phyloP scores from a whole-genome alignment of 2,329 filamentous ascomycete species.

The Cladosporium phlei region DNA sequence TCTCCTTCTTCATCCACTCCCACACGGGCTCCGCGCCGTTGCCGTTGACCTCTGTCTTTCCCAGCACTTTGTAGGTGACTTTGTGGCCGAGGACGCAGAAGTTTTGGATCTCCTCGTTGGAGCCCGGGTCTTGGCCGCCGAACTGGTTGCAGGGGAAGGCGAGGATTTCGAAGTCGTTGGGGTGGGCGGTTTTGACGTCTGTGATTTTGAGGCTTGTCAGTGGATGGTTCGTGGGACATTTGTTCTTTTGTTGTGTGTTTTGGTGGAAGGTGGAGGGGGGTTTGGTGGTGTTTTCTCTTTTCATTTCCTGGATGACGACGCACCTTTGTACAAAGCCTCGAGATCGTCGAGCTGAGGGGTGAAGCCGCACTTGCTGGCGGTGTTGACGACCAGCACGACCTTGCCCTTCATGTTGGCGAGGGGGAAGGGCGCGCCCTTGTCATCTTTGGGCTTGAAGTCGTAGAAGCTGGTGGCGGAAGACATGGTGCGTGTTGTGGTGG shows the following conservation, averaged over 20 bases:
- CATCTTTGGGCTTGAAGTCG: conserved; percentile 67
- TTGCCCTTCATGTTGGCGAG: conserved; percentile 77
- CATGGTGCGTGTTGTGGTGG: conserved; percentile 46
- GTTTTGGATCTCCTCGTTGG: conserved; percentile 56
- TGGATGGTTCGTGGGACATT: too few species aligned
- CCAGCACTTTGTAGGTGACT: conserved; percentile 83
- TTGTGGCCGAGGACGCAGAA: conserved; percentile 93
- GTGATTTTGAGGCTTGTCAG: conserved; percentile 9
- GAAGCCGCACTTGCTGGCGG: conserved; percentile 97
- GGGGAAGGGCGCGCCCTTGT: conserved; percentile 67
- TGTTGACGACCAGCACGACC: conserved; percentile 94
- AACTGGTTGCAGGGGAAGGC: conserved; percentile 99
- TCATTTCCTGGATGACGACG: too few species aligned
- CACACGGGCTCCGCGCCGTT: conserved; percentile 72
- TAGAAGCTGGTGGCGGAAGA: conserved; percentile 68
- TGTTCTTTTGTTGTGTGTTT: neutral
- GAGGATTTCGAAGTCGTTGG: conserved; percentile 76
- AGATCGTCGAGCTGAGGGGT: conserved; percentile 91
- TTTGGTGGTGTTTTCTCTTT: too few species aligned
- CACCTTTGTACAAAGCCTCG: conserved; percentile 76
- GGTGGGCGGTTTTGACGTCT: conserved; percentile 61
- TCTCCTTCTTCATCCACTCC: conserved; percentile 65
- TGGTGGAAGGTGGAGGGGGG: neutral
- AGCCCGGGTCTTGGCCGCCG: conserved; percentile 79
- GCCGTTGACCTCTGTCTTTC: conserved; percentile 93